Evolutionary conservation across 306 rosid genomes (phyloP).

Genomic region (Chamaecrista fasciculata): DNA sequence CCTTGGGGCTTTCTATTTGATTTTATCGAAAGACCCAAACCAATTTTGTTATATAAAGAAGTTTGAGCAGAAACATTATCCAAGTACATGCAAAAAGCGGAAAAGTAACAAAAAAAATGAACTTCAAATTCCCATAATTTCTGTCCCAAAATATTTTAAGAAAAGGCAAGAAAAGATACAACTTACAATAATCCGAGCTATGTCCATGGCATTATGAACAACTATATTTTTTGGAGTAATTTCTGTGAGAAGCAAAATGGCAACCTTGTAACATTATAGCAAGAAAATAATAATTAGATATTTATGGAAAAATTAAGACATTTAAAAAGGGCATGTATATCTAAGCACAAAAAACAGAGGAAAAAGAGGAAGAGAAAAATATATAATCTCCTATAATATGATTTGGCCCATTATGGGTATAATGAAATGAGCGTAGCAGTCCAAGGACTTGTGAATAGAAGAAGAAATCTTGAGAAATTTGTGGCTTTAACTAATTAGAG

Average conservation of each 20-base stretch:
- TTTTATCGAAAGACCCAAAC: no score
- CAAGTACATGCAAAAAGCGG: no score
- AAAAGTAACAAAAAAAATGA: no score
- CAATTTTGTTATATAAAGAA: no score
- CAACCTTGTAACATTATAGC: conserved; percentile 60
- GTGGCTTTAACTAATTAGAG: background rate
- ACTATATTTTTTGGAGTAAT: conserved; percentile 95
- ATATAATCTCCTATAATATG: background rate
- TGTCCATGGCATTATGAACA: conserved; percentile 92
- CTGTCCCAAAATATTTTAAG: no score
- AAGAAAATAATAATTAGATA: conserved; percentile 24
- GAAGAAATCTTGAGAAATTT: conserved; percentile 1
- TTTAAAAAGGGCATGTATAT: no score
- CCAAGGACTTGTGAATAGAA: background rate
- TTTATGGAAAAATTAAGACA: background rate
- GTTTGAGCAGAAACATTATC: no score
- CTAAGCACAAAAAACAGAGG: background rate
- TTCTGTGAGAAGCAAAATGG: conserved; percentile 92
- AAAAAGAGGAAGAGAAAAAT: background rate
- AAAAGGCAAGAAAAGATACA: no score
- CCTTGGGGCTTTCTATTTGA: no score
- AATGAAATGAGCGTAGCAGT: background rate
- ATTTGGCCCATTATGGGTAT: background rate
- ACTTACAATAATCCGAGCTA: no score
- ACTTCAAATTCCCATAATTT: no score